Base-by-base conservation (phyloP, 2,329 filamentous ascomycete genomes). In the Hymenotorrendiella dingleyae region DNA sequence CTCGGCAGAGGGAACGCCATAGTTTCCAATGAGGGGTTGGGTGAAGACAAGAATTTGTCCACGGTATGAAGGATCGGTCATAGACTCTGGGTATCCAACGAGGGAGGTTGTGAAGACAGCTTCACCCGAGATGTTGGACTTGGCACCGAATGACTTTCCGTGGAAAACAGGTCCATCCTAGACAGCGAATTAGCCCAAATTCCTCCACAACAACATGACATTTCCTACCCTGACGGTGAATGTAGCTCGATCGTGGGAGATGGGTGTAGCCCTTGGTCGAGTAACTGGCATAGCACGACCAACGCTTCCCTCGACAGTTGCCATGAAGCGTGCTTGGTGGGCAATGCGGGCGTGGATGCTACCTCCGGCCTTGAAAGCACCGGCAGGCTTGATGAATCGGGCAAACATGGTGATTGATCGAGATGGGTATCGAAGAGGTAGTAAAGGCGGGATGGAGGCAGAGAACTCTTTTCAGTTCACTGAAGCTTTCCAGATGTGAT, bases 21-120 rank as follows among this genome's bases (percentile, higher is more conserved):
- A 98, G 77, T 98, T 98, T 63, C 93, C 93, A 61, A 98, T 96
- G 56, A 98, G 72, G 26, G 93, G 93, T 66, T 96, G 90, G 54
- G 93, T 98, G 74, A 97, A 96, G 67, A 97, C 91, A 57, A 98
- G 76, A 56, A 98, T 97, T 73, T 98, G 93, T 55, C 93, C 86
- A 54, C 85, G 84, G 71, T 91, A 91, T 16, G 86, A 91, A 40
- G 86, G 86, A 60, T 91, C 86, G 60, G 86, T 90, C 75, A 91
- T 82, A 36, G 85, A 96, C 73, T 98, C 93, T 55, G 93, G 93
- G 67, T 98, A 98, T 60, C 93, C 93, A 46, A 98, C 93, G 43
- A 97, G 81, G 19, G 91, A 96, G 48, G 93, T 97, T 50, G 93
- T 97, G 74, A 98, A 98, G 65, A 97, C 93, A 34, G 93, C 93